Percentiles rank a stretch among this genome's conserved stretches.
Evolutionary conservation across 306 rosid species (phyloP).

Genomic region (Abrus pulchellus): DNA sequence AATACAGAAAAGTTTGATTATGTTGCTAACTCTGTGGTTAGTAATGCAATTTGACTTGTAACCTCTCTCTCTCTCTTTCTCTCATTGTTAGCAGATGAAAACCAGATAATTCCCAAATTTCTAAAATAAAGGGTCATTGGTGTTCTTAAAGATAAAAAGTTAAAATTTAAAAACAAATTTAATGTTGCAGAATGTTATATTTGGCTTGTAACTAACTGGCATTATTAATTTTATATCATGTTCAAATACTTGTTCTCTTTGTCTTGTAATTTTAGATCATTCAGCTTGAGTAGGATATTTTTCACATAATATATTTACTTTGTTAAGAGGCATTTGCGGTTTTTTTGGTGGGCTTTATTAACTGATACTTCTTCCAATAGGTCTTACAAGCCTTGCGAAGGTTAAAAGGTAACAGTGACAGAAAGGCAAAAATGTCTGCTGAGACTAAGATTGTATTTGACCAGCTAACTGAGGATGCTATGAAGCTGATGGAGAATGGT

Average conservation of each 20-base stretch:
- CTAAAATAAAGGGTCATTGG: background rate
- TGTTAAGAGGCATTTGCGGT: conserved; percentile 33
- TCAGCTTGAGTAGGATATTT: conserved; percentile 10
- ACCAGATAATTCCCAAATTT: background rate
- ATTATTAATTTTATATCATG: conserved; percentile 21
- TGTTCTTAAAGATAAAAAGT: conserved; percentile 1
- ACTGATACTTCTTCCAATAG: conserved; percentile 56
- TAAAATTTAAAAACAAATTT: background rate
- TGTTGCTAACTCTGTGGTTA: background rate
- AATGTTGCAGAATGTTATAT: conserved; percentile 9
- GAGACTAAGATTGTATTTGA: conserved; percentile 81
- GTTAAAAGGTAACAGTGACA: conserved; percentile 82
- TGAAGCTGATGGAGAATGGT: conserved; percentile 94
- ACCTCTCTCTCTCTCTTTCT: background rate
- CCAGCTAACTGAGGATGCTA: conserved; percentile 96
- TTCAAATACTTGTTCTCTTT: conserved; percentile 27
- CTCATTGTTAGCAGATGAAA: conserved; percentile 21
- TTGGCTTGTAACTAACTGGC: conserved; percentile 1
- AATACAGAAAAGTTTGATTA: background rate
- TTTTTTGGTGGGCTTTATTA: conserved; percentile 39
- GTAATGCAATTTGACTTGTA: background rate
- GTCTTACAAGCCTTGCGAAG: conserved; percentile 94
- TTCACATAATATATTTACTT: background rate
- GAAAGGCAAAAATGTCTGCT: conserved; percentile 88
- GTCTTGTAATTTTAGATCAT: conserved; percentile 17